These are phyloP conservation scores for Brassica hybrid DNA, from an alignment of 441 rosid genomes.

Conservation along the genomic window DNA sequence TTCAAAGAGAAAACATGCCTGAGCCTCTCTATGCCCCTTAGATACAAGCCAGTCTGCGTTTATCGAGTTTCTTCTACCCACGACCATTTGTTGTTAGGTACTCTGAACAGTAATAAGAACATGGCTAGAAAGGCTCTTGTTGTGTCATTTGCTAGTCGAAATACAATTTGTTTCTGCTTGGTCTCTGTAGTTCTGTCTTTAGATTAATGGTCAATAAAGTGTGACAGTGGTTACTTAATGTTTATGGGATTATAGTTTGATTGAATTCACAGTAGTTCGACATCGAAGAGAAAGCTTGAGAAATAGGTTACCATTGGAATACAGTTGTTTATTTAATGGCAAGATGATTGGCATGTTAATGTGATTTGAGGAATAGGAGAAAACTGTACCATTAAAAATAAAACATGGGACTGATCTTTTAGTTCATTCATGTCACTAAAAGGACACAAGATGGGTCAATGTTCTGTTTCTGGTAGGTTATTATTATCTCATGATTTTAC, in stretches of 20 bases:
- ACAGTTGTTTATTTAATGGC: not conserved
- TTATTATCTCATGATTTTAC: no score
- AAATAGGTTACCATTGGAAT: slow-evolving; percentile 20
- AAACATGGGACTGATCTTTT: slow-evolving; percentile 32
- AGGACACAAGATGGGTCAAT: no score
- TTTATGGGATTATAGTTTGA: not conserved
- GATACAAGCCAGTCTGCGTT: slow-evolving; percentile 17
- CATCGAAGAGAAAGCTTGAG: slow-evolving; percentile 1
- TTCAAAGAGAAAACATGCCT: slow-evolving; percentile 74
- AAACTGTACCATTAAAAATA: slow-evolving; percentile 19
- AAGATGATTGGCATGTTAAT: slow-evolving; percentile 16
- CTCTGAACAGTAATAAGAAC: no score
- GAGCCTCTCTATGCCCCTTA: slow-evolving; percentile 74
- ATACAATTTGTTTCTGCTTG: slow-evolving; percentile 33
- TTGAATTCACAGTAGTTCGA: slow-evolving; percentile 14
- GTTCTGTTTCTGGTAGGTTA: no score
- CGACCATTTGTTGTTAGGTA: slow-evolving; percentile 9
- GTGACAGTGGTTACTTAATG: slow-evolving; percentile 20
- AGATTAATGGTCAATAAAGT: slow-evolving; percentile 24
- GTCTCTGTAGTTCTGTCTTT: slow-evolving; percentile 18
- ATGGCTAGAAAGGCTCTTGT: not conserved
- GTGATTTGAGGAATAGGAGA: slow-evolving; percentile 23
- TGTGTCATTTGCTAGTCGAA: slow-evolving; percentile 17
- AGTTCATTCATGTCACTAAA: not conserved
- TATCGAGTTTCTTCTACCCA: slow-evolving; percentile 5